Evolutionary conservation across 2,329 filamentous ascomycete genomes (phyloP), one percentile per base, ranked within the genome.

Genomic region (Sclerotinia subarctica): DNA sequence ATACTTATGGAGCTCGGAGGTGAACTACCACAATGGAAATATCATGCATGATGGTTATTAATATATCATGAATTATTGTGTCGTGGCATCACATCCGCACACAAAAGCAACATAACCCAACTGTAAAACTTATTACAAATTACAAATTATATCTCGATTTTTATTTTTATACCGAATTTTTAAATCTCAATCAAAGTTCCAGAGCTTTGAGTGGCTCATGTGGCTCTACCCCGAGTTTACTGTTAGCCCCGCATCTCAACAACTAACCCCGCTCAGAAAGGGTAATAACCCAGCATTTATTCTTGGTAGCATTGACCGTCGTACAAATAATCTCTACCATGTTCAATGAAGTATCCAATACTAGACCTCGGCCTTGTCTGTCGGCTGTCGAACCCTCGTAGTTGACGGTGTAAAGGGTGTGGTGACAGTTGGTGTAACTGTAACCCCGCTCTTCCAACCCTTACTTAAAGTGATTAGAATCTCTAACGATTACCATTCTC

Each of bases 391-490:
- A 35, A 32, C 21, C 58, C 58, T 60, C 42, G 42, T 46, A 32
- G 21, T 17, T 21, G 5, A 60, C n/a, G 19, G 26, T n/a, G n/a
- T 32, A 32, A n/a, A 35, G 29, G 29, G 58, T 26, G 59, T 21
- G 32, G 46, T 38, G 13, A 21, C 26, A 26, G 46, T 19, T 49
- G 11, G 58, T 60, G 44, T 10, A 49, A 51, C 59, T n/a, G n/a
- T n/a, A 49, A 51, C 59, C 59, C 59, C 59, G 46, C 59, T 38
- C 46, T 62, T 51, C n/a, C 4, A 26, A 24, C 46, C 32, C n/a
- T 51, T 62, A 62, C 29, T 62, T 62, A 62, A 62, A 51, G 46
- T 38, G 46, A 62, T 62, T 24, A 35, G 29, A 35, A 35, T 62
- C 29, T 38, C 59, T 49, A 15, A 38, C 59, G 13, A 38, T 51